A percentile compares a stretch with the other conserved stretches of the same genome.
Evolutionary conservation across 2,329 filamentous ascomycete species (phyloP).

Genomic region (Paecilomyces niveus): DNA sequence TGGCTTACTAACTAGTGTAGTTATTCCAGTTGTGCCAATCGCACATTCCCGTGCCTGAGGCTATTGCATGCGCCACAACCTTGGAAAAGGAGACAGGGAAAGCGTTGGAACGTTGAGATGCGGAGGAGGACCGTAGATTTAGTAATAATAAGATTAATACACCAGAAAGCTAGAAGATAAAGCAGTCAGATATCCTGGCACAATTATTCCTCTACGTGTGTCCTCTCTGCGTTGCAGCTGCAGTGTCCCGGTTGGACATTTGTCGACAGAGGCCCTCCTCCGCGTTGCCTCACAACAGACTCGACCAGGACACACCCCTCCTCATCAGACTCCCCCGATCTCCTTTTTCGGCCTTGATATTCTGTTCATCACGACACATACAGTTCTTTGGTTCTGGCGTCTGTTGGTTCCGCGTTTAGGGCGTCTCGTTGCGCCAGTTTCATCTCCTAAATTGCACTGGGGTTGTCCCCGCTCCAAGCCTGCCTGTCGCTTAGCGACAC

Average conservation of each 20-base stretch:
- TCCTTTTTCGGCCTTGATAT: not conserved
- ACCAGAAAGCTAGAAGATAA: not conserved
- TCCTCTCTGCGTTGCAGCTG: not conserved
- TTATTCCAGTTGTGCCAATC: not conserved
- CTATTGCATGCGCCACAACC: not conserved
- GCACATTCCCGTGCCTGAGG: not conserved
- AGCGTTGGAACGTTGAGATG: not conserved
- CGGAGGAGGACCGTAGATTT: not conserved
- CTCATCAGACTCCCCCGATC: not conserved
- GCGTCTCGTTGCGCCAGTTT: slow-evolving; percentile 1
- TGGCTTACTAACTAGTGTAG: not conserved
- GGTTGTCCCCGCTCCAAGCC: slow-evolving; percentile 24
- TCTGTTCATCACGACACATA: not conserved
- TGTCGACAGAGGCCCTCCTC: not conserved
- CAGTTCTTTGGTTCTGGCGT: not conserved
- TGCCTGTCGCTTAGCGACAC: slow-evolving; percentile 35
- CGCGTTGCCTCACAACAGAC: not conserved
- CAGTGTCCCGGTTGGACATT: not conserved
- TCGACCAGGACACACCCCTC: not conserved
- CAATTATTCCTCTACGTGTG: not conserved
- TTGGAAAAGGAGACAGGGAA: not conserved
- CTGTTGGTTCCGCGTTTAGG: not conserved
- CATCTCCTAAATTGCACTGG: slow-evolving; percentile 1
- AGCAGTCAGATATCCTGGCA: not conserved
- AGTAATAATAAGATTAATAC: not conserved